A percentile compares a stretch with the other conserved stretches of the same genome.
These are phyloP conservation scores for Fusarium transvaalense DNA, from an alignment of 2,329 filamentous ascomycete genomes.

Conservation along the genomic window DNA sequence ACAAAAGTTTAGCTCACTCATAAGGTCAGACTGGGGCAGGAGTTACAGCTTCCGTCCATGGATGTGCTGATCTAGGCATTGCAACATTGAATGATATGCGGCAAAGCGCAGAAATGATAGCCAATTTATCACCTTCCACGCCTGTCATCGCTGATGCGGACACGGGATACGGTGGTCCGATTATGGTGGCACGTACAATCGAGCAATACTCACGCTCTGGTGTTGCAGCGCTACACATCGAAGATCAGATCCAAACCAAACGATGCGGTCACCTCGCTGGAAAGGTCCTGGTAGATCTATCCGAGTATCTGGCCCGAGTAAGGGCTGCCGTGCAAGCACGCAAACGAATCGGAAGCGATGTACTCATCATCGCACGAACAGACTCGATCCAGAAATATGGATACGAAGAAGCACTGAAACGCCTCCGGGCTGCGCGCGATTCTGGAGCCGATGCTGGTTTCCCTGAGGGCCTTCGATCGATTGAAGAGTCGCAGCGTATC, in stretches of 20 bases:
- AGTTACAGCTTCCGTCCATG: conserved; percentile 7
- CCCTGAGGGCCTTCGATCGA: conserved; percentile 1
- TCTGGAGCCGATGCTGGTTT: conserved; percentile 2
- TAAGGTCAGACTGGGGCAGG: conserved; percentile 1
- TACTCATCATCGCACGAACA: conserved; percentile 4
- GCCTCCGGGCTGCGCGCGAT: conserved; percentile 5
- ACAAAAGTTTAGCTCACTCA: not conserved
- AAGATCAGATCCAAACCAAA: conserved; percentile 10
- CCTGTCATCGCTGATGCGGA: conserved; percentile 5
- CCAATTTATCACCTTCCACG: not conserved
- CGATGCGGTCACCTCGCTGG: conserved; percentile 4
- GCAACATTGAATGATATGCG: conserved; percentile 13
- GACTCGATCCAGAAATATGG: conserved; percentile 12
- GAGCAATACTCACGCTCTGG: conserved; percentile 12
- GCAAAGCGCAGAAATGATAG: conserved; percentile 7
- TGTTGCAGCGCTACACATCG: conserved; percentile 8
- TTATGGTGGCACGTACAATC: conserved; percentile 11
- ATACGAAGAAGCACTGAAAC: conserved; percentile 2
- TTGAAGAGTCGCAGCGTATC: not conserved
- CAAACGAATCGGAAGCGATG: conserved; percentile 1
- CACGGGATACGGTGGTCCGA: conserved; percentile 9
- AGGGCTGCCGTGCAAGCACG: conserved; percentile 7
- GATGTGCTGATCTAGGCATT: conserved; percentile 8
- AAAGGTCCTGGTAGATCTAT: conserved; percentile 1
- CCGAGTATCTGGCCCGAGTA: not conserved